Conservation (phyloP, 2,329 filamentous ascomycete species). For the Herpotrichia juniperi region DNA sequence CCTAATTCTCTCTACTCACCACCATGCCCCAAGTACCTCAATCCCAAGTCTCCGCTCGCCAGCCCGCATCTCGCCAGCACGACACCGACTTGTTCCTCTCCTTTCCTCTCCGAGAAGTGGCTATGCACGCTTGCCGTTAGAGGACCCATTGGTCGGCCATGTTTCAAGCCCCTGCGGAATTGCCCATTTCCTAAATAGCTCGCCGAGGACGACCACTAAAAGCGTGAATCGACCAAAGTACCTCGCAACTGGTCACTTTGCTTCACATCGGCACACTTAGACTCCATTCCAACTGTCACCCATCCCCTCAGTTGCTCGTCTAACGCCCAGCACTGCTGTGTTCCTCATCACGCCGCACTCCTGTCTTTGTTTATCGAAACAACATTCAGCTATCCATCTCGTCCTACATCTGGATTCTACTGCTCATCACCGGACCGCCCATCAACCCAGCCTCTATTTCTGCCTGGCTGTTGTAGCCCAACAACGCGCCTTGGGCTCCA, state of each 20-base stretch:
- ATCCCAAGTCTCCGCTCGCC: conserved; percentile 42
- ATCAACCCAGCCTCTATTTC: conserved; percentile 23
- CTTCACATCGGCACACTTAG: conserved; percentile 38
- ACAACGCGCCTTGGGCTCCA: conserved; percentile 30
- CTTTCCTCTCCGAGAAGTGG: conserved; percentile 38
- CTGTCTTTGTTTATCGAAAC: conserved; percentile 31
- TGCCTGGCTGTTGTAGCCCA: conserved; percentile 33
- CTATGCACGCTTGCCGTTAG: conserved; percentile 40
- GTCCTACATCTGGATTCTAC: conserved; percentile 6
- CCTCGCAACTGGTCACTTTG: conserved; percentile 41
- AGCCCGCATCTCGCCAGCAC: conserved; percentile 38
- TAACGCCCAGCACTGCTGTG: conserved; percentile 25
- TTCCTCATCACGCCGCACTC: conserved; percentile 20
- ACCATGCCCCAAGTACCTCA: conserved; percentile 38
- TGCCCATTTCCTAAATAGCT: conserved; percentile 44
- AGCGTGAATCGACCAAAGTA: conserved; percentile 35
- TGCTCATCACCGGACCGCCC: conserved; percentile 17
- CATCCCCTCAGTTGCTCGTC: conserved; percentile 28
- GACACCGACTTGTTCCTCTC: conserved; percentile 28
- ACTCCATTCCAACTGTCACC: conserved; percentile 35
- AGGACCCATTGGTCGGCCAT: conserved; percentile 43
- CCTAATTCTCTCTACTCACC: conserved; percentile 29
- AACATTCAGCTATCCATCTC: conserved; percentile 13
- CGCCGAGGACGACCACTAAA: conserved; percentile 44
- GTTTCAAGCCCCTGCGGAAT: conserved; percentile 47